Base-by-base conservation (phyloP, 1,284 basidiomycete species). In the Malassezia brasiliensis region DNA sequence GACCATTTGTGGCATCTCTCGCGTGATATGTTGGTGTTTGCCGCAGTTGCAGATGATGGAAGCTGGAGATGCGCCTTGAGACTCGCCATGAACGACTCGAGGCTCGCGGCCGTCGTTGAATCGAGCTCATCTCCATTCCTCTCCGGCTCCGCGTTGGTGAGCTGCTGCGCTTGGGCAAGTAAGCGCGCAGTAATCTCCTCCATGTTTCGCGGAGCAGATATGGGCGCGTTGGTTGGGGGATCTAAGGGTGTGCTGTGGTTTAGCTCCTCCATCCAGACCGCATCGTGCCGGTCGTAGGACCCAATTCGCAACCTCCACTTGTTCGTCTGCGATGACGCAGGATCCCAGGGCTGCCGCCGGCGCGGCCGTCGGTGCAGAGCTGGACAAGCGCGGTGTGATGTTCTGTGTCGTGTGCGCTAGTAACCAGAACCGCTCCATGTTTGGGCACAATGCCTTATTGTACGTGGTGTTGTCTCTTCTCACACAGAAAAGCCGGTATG, bases 351-450 rank as follows among this genome's bases (percentile, higher is more conserved):
- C 25, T 28, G 25, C 25, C 25, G 25, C 25, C 25, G 45, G 45
- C 35, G 45, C 30, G 20, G n/a, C 11, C 28, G 17, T 28, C 5
- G 36, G 36, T 5, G 47, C 48, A 22, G 36, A 35, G 20, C 28
- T 32, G 30, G 30, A 35, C 14, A 35, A 41, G 17, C 49, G 45
- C 7, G 47, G 47, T n/a, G 50, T 57, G 31, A 31, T 93, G 47
- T 98, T 98, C 77, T 96, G 93, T 73, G 89, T 98, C 10, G 93
- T 98, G 28, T 98, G 93, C 73, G 93, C 93, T 10, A 94, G 89
- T 72, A 98, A 98, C 70, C 76, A 98, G 88, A 99, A 99, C 75
- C 85, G 94, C 34, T 96, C 91, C 1, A 99, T 99, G 94, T 93
- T 96, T 76, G 94, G 90, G 0, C 94, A 99, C 74, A 83, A 85